Percentiles rank a stretch among this genome's conserved stretches.
Evolutionary conservation across 176 grass and related monocot genomes (phyloP).

Genomic region (Aegilops sharonensis): DNA sequence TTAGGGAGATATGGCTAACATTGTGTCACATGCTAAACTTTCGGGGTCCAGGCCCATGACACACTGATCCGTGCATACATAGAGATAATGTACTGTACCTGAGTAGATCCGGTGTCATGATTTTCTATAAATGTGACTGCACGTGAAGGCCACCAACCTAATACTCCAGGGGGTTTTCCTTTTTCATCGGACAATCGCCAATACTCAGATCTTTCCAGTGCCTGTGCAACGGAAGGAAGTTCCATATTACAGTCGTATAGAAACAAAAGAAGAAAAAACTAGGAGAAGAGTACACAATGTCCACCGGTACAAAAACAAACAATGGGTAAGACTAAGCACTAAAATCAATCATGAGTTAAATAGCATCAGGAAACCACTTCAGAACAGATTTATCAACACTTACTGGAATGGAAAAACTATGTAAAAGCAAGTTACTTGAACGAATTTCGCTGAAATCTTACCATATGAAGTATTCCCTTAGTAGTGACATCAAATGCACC

Average conservation of each 20-base stretch:
- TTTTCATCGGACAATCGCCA: slow-evolving; percentile 93
- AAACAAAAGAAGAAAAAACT: slow-evolving; percentile 9
- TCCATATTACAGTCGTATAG: slow-evolving; percentile 34
- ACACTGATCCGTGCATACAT: not conserved
- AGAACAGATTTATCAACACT: slow-evolving; percentile 18
- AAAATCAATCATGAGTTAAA: slow-evolving; percentile 9
- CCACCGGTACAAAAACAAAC: not conserved
- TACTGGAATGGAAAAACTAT: not conserved
- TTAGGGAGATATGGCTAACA: not conserved
- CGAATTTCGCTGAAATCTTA: slow-evolving; percentile 44
- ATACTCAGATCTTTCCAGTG: slow-evolving; percentile 87
- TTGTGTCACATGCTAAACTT: not conserved
- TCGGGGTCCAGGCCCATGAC: not conserved
- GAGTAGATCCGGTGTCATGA: slow-evolving; percentile 97
- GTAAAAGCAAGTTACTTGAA: slow-evolving; percentile 22
- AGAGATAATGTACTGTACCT: slow-evolving; percentile 51
- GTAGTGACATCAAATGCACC: slow-evolving; percentile 98
- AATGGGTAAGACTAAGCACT: not conserved
- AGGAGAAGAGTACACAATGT: not conserved
- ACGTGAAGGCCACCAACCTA: slow-evolving; percentile 99
- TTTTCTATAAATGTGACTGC: slow-evolving; percentile 98
- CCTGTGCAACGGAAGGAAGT: slow-evolving; percentile 47
- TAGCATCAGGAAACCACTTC: slow-evolving; percentile 22
- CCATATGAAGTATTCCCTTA: slow-evolving; percentile 93
- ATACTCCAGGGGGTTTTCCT: slow-evolving; percentile 77